These are phyloP conservation scores for Gossypium davidsonii DNA, from an alignment of 441 rosid genomes.

Conservation along the genomic window DNA sequence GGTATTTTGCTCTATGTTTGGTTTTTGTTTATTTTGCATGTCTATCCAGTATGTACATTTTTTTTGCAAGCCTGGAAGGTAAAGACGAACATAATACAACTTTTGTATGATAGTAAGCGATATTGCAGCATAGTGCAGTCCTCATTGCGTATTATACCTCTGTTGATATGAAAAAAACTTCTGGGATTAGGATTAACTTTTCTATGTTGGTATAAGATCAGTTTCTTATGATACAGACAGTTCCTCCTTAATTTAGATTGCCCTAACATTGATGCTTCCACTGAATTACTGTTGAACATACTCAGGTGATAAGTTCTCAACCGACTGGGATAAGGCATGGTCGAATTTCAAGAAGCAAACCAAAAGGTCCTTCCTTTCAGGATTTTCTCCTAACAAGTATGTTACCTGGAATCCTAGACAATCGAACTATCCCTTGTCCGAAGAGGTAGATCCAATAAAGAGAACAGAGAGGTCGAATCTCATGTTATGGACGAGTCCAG, in stretches of 20 bases:
- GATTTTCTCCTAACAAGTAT: constrained; percentile 62
- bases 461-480: constrained; percentile 78
- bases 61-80: not conserved
- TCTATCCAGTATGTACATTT: not conserved
- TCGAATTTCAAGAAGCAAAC: constrained; percentile 71
- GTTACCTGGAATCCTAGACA: constrained; percentile 82
- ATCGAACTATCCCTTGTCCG: constrained; percentile 69
- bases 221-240: not conserved
- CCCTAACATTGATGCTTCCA: not conserved
- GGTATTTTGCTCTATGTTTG: not conserved
- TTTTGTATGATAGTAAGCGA: not conserved
- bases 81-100: not conserved
- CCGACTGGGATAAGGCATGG: constrained; percentile 94
- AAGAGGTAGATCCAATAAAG: constrained; percentile 88
- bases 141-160: not conserved
- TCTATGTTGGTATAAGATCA: not conserved
- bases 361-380: constrained; percentile 57
- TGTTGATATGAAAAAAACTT: not conserved
- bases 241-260: not conserved
- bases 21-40: not conserved
- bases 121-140: not conserved
- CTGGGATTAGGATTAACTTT: not conserved
- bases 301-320: constrained; percentile 52
- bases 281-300: not conserved
- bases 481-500: constrained; percentile 78